A percentile compares a stretch with the other conserved stretches of the same genome.
These are phyloP conservation scores for Ampelomyces quisqualis DNA, from an alignment of 2,329 filamentous ascomycete species.

Conservation along the genomic window DNA sequence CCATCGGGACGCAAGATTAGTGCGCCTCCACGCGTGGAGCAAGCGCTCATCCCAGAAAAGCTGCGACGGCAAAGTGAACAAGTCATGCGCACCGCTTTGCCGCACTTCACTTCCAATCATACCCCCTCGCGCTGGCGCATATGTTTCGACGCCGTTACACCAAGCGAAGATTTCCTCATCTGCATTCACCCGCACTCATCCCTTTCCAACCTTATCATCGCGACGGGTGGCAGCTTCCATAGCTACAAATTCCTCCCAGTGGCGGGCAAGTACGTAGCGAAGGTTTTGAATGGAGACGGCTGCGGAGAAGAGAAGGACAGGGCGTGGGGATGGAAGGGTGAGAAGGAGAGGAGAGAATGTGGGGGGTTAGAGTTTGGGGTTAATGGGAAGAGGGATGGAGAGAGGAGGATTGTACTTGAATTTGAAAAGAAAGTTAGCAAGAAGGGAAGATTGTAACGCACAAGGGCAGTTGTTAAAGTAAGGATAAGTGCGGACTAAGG, in stretches of 20 bases:
- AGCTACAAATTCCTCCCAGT: constrained; percentile 66
- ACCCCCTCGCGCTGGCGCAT: constrained; percentile 49
- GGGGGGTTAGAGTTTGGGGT: constrained; percentile 23
- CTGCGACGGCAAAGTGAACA: constrained; percentile 48
- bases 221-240: constrained; percentile 63
- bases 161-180: constrained; percentile 64
- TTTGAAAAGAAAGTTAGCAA: no score
- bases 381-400: constrained; percentile 11
- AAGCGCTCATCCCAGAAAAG: constrained; percentile 45
- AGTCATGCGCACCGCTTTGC: constrained; percentile 32
- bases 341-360: constrained; percentile 14
- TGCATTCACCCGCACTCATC: constrained; percentile 53
- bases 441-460: no score
- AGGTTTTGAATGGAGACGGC: constrained; percentile 40
- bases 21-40: constrained; percentile 50
- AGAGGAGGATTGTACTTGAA: no score
- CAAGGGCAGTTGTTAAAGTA: no score
- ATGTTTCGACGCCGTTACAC: constrained; percentile 63
- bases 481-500: no score
- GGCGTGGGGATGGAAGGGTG: constrained; percentile 41
- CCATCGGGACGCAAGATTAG: constrained; percentile 56
- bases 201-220: constrained; percentile 58
- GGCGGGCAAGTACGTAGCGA: constrained; percentile 60
- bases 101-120: constrained; percentile 35
- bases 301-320: constrained; percentile 42